Conservation (phyloP, 2,329 filamentous ascomycete species). For the Aureobasidium sp. region DNA sequence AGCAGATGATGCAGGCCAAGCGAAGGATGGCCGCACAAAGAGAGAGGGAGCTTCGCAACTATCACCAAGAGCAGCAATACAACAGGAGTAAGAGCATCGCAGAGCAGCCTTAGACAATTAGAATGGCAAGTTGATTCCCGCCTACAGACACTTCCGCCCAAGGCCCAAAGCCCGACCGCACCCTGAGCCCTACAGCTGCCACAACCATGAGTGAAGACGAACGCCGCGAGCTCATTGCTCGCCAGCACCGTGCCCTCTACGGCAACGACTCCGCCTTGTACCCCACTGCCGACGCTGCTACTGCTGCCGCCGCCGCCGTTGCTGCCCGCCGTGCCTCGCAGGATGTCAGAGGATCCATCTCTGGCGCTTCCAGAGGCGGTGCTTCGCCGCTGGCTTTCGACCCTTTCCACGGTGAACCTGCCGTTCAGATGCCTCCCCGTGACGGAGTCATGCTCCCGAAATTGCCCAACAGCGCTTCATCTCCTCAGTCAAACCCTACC, state of each 20-base stretch:
- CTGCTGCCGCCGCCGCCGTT: conserved; percentile 52
- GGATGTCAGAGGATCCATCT: conserved; percentile 49
- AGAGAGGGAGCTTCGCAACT: conserved; percentile 97
- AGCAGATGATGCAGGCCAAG: conserved; percentile 99
- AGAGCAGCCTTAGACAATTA: conserved; percentile 24
- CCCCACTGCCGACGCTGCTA: conserved; percentile 62
- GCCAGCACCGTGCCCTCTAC: conserved; percentile 91
- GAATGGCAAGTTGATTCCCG: conserved; percentile 29
- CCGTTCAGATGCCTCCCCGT: conserved; percentile 46
- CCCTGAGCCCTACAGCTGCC: conserved; percentile 66
- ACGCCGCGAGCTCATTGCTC: conserved; percentile 89
- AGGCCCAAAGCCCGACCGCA: conserved; percentile 72
- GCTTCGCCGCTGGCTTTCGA: conserved; percentile 77
- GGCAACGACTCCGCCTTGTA: conserved; percentile 64
- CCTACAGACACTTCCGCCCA: conserved; percentile 53
- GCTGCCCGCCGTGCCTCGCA: conserved; percentile 56
- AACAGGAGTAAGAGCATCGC: conserved; percentile 83
- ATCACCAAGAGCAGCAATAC: conserved; percentile 99
- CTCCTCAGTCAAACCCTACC: conserved; percentile 63
- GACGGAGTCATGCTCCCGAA: conserved; percentile 27
- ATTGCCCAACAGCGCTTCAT: conserved; percentile 77
- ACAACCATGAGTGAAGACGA: conserved; percentile 87
- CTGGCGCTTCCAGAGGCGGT: conserved; percentile 52
- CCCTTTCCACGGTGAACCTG: conserved; percentile 52
- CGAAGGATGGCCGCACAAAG: conserved; percentile 98